These are phyloP conservation scores for Amphirosellinia nigrospora DNA, from an alignment of 495 filamentous ascomycete genomes.

Conservation along the genomic window DNA sequence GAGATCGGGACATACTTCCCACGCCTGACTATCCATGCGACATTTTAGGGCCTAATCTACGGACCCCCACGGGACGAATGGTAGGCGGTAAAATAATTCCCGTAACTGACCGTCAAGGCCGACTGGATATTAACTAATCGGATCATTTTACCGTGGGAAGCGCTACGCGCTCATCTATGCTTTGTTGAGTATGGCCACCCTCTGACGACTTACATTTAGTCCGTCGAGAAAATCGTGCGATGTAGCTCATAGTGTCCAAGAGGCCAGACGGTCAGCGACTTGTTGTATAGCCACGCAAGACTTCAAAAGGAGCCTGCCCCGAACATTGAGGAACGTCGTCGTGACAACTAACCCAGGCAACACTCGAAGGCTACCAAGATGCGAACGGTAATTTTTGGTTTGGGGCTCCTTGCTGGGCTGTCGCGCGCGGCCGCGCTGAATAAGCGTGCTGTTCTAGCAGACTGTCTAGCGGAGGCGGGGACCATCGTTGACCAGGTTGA, in stretches of 20 bases:
- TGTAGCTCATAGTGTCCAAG: conserved; percentile 12
- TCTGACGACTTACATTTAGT: conserved; percentile 13
- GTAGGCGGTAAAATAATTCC: conserved; percentile 22
- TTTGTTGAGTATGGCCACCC: conserved; percentile 17
- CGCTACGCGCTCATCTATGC: conserved; percentile 17
- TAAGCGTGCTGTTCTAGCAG: conserved; percentile 45
- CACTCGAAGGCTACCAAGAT: conserved; percentile 27
- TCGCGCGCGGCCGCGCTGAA: conserved; percentile 31
- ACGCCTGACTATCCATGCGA: conserved; percentile 22
- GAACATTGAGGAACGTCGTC: not conserved
- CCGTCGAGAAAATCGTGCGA: conserved; percentile 5
- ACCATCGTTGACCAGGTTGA: conserved; percentile 41
- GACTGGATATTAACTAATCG: conserved; percentile 27
- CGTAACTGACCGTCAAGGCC: conserved; percentile 16
- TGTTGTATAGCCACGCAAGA: conserved; percentile 1
- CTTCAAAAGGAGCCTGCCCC: conserved; percentile 25
- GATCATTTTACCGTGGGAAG: conserved; percentile 21
- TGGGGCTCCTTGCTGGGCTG: conserved; percentile 35
- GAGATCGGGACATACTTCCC: conserved; percentile 6
- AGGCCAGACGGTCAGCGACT: not conserved
- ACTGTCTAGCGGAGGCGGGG: conserved; percentile 45
- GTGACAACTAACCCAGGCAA: not conserved
- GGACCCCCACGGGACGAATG: conserved; percentile 14
- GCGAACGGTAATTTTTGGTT: conserved; percentile 32
- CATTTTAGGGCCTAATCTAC: conserved; percentile 13